Conservation (phyloP, 148 eudicot species). For the Diospyros lotus region DNA sequence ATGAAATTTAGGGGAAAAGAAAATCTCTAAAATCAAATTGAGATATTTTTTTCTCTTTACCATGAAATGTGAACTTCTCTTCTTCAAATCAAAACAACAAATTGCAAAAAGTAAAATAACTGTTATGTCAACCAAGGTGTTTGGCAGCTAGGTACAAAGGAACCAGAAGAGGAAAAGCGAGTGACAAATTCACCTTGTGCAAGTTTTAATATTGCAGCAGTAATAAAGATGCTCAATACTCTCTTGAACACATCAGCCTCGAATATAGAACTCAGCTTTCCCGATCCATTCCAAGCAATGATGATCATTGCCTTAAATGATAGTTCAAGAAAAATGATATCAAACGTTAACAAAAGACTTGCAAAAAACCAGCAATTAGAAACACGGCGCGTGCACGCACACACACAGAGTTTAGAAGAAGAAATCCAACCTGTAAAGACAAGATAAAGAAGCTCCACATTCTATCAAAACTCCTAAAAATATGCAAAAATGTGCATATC, state of each 20-base stretch:
- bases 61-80: no score
- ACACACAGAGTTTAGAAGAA: neutral
- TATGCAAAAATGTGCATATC: slow-evolving; percentile 65
- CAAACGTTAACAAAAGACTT: neutral
- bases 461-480: slow-evolving; percentile 66
- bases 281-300: slow-evolving; percentile 58
- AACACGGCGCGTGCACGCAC: no score
- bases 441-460: slow-evolving; percentile 68
- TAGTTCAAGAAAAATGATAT: neutral
- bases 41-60: no score
- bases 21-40: neutral
- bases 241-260: slow-evolving; percentile 43
- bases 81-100: no score
- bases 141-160: no score
- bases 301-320: slow-evolving; percentile 56
- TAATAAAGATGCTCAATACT: slow-evolving; percentile 61
- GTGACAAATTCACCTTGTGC: slow-evolving; percentile 32
- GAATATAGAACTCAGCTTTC: slow-evolving; percentile 34
- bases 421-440: slow-evolving; percentile 45
- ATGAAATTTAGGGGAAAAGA: neutral
- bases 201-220: slow-evolving; percentile 56
- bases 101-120: no score
- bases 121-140: no score
- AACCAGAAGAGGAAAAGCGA: no score
- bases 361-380: no score